Evolutionary conservation across 148 eudicot species (phyloP).

Genomic region (Spergularia marina): DNA sequence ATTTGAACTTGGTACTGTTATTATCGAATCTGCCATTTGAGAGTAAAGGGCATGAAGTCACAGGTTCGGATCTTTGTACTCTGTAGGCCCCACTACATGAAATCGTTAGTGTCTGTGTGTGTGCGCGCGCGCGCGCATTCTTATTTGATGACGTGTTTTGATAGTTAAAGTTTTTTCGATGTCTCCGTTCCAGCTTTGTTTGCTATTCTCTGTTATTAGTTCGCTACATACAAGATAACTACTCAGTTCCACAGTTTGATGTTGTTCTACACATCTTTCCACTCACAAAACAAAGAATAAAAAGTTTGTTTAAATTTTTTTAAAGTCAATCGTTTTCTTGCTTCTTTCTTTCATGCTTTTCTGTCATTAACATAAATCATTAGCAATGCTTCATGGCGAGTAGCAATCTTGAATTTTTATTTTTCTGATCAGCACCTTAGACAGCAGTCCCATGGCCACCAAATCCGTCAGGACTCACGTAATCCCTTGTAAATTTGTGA

Average conservation of each 20-base stretch:
- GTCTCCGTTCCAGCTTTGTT: too few species aligned
- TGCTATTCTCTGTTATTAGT: too few species aligned
- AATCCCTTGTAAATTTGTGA: too few species aligned
- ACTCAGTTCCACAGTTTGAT: too few species aligned
- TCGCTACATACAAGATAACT: too few species aligned
- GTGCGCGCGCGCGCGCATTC: neutral
- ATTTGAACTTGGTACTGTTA: slow-evolving; percentile 23
- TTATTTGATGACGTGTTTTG: neutral
- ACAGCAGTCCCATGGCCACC: neutral
- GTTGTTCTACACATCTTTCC: neutral
- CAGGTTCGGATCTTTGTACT: slow-evolving; percentile 37
- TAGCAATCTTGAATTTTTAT: neutral
- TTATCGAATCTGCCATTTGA: slow-evolving; percentile 23
- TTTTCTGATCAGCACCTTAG: neutral
- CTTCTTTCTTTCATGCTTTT: neutral
- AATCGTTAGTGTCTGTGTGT: neutral
- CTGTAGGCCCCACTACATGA: slow-evolving; percentile 14
- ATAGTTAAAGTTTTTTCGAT: neutral
- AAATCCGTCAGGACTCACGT: too few species aligned
- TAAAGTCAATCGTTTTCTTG: neutral
- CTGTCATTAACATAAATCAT: neutral
- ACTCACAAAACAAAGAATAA: neutral
- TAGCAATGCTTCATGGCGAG: neutral
- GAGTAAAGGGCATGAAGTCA: slow-evolving; percentile 40
- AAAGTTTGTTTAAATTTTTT: neutral